A percentile compares a stretch with the other conserved stretches of the same genome.
Evolutionary conservation across 2,329 filamentous ascomycete genomes (phyloP).

Genomic region (Arthroderma sp.): DNA sequence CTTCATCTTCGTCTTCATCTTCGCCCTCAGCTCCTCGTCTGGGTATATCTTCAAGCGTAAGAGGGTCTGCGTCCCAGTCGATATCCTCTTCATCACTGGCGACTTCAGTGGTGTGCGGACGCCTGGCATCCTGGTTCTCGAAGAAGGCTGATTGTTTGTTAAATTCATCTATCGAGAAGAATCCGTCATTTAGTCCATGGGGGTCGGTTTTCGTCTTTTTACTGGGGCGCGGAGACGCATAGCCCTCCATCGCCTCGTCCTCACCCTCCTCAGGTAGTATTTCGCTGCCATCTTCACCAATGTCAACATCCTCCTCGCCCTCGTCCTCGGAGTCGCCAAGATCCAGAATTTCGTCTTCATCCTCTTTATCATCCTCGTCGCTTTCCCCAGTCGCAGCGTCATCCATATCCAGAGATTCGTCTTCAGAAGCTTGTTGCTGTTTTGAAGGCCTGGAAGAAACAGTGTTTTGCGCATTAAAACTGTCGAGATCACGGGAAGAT

Average conservation of each 20-base stretch:
- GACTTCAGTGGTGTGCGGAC: constrained; percentile 60
- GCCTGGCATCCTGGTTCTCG: constrained; percentile 70
- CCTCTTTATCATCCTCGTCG: constrained; percentile 6
- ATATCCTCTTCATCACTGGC: constrained; percentile 69
- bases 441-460: neutral
- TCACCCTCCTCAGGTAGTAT: constrained; percentile 4
- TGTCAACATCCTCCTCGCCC: constrained; percentile 10
- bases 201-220: constrained; percentile 41
- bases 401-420: constrained; percentile 4
- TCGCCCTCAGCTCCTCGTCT: constrained; percentile 37
- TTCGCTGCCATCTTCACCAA: constrained; percentile 13
- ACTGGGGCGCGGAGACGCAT: neutral
- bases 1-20: constrained; percentile 43
- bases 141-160: constrained; percentile 86
- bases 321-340: constrained; percentile 27
- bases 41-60: constrained; percentile 32
- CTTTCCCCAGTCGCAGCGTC: neutral
- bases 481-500: constrained; percentile 36
- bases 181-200: constrained; percentile 85
- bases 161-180: constrained; percentile 96
- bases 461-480: neutral
- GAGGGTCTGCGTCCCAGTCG: constrained; percentile 74
- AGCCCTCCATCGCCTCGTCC: neutral
- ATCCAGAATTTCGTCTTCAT: constrained; percentile 15
- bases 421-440: neutral